Base-by-base conservation (phyloP, 2,329 filamentous ascomycete species). In the Monilinia aucupariae region DNA sequence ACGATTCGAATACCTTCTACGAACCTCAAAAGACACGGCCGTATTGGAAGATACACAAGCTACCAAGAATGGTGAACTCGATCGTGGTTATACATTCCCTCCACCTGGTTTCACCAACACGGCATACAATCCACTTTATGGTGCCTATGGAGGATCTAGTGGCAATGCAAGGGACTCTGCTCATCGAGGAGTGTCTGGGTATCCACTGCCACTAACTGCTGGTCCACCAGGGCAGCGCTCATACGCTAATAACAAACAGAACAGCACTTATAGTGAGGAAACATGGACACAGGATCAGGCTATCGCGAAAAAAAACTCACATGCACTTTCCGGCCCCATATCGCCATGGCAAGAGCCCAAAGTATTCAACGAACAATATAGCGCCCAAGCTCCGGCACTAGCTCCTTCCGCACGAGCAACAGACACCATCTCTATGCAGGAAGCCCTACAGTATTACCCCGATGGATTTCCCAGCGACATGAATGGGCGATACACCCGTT, bases 161-260 rank as follows among this genome's bases (percentile, higher is more conserved):
- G 20, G 32, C 27, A 43, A 20, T 17, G 43, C 62, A 25, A 48
- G 59, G 45, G 22, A 64, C 43, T 43, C 50, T 34, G 22, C 50
- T 17, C 34, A 53, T 25, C 55, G 41, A 51, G 66, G 61, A 39
- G 65, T 64, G 47, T 55, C 51, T 8, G 72, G 71, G 59, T 72
- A 71, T 41, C 72, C 71, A 55, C 69, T 70, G 34, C 73, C 73
- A 37, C 68, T 75, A 9, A 74, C 71, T n/a, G 73, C 73, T 30
- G 73, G 73, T 27, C 73, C 73, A 55, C 73, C 73, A 50, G 71
- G 73, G 32, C 71, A 73, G 49, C 68, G 73, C 34, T 62, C 61
- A 12, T 51, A 39, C 15, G 52, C 59, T 22, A 45, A 49, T 17
- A 66, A 56, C 54, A 69, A 48, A 53, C 22, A 52, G 43, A 59